These are phyloP conservation scores for Zopfia rhizophila DNA, from an alignment of 2,329 filamentous ascomycete genomes.

Conservation along the genomic window DNA sequence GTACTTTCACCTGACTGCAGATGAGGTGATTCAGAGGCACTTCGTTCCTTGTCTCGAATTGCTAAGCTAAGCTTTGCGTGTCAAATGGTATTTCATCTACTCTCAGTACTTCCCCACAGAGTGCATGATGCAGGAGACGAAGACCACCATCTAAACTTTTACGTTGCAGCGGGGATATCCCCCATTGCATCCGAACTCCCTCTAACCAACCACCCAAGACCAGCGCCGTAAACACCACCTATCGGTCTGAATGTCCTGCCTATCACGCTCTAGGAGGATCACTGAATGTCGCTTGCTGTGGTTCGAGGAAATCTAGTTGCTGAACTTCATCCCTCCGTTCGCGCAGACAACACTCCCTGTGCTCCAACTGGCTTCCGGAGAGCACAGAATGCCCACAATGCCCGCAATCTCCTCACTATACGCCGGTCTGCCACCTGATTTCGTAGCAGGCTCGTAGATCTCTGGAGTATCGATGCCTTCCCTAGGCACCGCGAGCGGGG, in stretches of 20 bases:
- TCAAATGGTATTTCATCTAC: too few species aligned
- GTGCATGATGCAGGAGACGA: too few species aligned
- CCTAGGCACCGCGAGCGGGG: constrained; percentile 72
- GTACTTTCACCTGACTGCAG: too few species aligned
- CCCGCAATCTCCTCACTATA: constrained; percentile 79
- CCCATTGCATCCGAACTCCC: constrained; percentile 34
- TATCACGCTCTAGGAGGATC: too few species aligned
- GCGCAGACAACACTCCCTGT: constrained; percentile 83
- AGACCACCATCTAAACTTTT: too few species aligned
- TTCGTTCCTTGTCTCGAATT: too few species aligned
- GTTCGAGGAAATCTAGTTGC: constrained; percentile 41
- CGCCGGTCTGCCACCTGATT: constrained; percentile 65
- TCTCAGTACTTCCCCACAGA: too few species aligned
- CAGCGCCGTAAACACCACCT: constrained; percentile 98
- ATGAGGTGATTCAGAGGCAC: too few species aligned
- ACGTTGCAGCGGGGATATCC: too few species aligned
- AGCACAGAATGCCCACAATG: constrained; percentile 79
- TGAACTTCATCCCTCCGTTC: constrained; percentile 79
- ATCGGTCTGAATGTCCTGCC: too few species aligned
- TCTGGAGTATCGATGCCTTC: constrained; percentile 70
- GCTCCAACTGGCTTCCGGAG: constrained; percentile 77
- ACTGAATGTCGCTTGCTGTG: too few species aligned
- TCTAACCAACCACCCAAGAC: constrained; percentile 67
- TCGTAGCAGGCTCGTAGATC: constrained; percentile 55
- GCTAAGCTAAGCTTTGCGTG: too few species aligned